Evolutionary conservation across 495 filamentous ascomycete species (phyloP), one percentile per base, ranked within the genome.

Genomic region (Lophiostoma macrostomum): DNA sequence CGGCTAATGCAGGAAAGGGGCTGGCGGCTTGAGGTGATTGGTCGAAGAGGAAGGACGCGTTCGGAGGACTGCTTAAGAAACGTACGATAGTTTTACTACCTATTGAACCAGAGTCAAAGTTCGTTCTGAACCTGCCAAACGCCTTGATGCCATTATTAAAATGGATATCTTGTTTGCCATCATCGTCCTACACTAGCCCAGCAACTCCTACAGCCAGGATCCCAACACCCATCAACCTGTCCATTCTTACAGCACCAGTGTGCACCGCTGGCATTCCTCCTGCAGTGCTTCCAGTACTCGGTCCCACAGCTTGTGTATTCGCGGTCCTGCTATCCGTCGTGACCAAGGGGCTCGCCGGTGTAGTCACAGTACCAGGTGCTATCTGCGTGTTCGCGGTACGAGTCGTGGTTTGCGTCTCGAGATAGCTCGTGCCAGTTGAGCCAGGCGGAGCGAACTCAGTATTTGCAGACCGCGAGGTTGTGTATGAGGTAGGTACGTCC

Each of bases 271-370:
- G 19, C n/a, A n/a, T n/a, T n/a, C n/a, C n/a, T n/a, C n/a, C n/a
- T 6, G 16, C 35, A 38, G 8, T 8, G 8, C 8, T 10, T 6
- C 6, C 18, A 2, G 41, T 45, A 29, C 18, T 27, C 22, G 41
- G 41, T 16, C 41, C 41, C 12, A 45, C 24, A 45, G 41, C 41
- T 19, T 45, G 19, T 13, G 41, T 45, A 29, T 45, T 45, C 41
- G 41, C 41, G 24, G 19, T 25, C 12, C 41, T n/a, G 41, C 41
- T 45, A 28, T 45, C 41, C 41, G 41, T 45, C 12, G 41, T 45
- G 8, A 45, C 41, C 18, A 4, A 25, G 12, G 19, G 27, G 8
- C 20, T n/a, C 27, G 8, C 38, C 38, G n/a, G 4, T 45, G 24
- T 19, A 12, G 20, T n/a, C n/a, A n/a, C n/a, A n/a, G 41, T n/a